phyloP scores from a whole-genome alignment of 139 green algal genomes.

The Penium margaritaceum region DNA sequence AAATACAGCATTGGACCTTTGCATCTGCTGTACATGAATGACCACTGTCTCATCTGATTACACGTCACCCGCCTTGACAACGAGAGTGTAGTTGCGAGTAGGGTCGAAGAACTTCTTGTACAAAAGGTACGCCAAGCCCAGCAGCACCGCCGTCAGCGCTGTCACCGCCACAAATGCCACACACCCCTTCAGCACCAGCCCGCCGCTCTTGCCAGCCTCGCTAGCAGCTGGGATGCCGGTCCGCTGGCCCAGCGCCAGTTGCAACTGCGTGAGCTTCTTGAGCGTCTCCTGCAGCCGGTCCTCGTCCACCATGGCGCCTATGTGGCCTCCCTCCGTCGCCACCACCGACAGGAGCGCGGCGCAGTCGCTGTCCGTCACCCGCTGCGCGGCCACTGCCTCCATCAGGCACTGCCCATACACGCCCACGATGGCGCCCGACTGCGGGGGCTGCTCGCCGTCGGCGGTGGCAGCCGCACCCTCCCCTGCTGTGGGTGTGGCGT shows the following conservation, averaged over 20 bases:
- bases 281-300: not conserved
- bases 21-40: too few species aligned
- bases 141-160: not conserved
- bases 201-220: not conserved
- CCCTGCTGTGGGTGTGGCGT: not conserved
- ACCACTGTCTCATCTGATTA: too few species aligned
- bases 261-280: not conserved
- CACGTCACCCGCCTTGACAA: conserved; percentile 13
- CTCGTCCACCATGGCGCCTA: conserved; percentile 1
- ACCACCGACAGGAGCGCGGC: not conserved
- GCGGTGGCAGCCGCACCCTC: too few species aligned
- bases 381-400: not conserved
- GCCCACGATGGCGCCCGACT: conserved; percentile 45
- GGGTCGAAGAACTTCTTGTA: conserved; percentile 12
- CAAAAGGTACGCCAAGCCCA: not conserved
- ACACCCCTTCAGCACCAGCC: conserved; percentile 8
- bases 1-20: too few species aligned
- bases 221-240: not conserved
- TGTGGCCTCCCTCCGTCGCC: not conserved
- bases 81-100: conserved; percentile 6
- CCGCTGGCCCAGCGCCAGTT: conserved; percentile 2
- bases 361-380: not conserved
- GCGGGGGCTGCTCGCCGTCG: not conserved
- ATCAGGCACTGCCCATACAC: conserved; percentile 63
- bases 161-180: conserved; percentile 1